Evolutionary conservation across 2,329 filamentous ascomycete genomes (phyloP).

Genomic region (Talaromyces sp.): DNA sequence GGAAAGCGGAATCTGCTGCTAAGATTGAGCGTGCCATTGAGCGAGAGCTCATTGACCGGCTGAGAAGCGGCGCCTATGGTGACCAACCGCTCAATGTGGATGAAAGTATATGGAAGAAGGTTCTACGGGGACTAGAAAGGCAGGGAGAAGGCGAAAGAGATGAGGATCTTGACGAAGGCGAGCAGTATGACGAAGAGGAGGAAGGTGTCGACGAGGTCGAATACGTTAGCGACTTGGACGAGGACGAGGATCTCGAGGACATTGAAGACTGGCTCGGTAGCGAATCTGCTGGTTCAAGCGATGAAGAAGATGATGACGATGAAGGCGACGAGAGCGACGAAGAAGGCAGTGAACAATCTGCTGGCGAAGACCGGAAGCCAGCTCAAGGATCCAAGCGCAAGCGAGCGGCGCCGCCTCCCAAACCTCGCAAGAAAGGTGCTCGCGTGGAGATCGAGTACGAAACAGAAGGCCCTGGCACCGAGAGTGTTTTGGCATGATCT

Average conservation of each 20-base stretch:
- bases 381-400: conserved; percentile 54
- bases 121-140: conserved; percentile 82
- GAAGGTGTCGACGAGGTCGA: conserved; percentile 76
- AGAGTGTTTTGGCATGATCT: conserved; percentile 40
- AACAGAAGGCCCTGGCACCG: conserved; percentile 59
- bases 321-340: conserved; percentile 56
- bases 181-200: conserved; percentile 71
- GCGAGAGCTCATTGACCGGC: conserved; percentile 83
- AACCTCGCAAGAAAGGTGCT: conserved; percentile 59
- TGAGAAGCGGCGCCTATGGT: conserved; percentile 90
- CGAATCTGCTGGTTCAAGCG: conserved; percentile 52
- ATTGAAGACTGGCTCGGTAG: conserved; percentile 94
- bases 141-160: conserved; percentile 78
- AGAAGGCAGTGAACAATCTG: conserved; percentile 52
- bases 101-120: conserved; percentile 95
- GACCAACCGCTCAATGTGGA: conserved; percentile 93
- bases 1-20: conserved; percentile 74
- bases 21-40: conserved; percentile 97
- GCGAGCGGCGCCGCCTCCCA: conserved; percentile 47
- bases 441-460: conserved; percentile 75
- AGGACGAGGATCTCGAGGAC: conserved; percentile 76
- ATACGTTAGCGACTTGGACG: conserved; percentile 88
- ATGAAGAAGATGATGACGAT: conserved; percentile 52
- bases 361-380: conserved; percentile 46
- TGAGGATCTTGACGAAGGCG: conserved; percentile 82